These are phyloP conservation scores for Echria macrotheca DNA, from an alignment of 495 filamentous ascomycete genomes.

Conservation along the genomic window DNA sequence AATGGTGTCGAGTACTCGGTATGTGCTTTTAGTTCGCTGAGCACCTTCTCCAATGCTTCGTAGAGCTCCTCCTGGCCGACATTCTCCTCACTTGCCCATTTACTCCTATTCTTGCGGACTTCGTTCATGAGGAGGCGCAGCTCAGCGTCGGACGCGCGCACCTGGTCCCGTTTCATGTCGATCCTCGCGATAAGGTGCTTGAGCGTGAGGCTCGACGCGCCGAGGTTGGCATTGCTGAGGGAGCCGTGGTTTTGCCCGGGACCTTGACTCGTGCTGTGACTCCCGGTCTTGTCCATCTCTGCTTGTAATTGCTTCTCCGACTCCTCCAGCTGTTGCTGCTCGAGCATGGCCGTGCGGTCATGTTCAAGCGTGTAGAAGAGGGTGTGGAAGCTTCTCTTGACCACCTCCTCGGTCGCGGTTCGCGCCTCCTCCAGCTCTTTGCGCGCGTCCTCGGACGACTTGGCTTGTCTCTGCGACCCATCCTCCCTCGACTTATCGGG, in stretches of 20 bases:
- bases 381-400: conserved; percentile 81
- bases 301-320: conserved; percentile 93
- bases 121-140: conserved; percentile 90
- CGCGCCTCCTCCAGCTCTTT: conserved; percentile 93
- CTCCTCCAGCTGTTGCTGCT: conserved; percentile 95
- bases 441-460: conserved; percentile 75
- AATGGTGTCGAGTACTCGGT: conserved; percentile 95
- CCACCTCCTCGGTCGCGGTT: conserved; percentile 86
- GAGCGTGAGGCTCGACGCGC: conserved; percentile 91
- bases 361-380: conserved; percentile 92
- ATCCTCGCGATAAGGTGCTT: conserved; percentile 96
- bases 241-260: conserved; percentile 65
- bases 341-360: conserved; percentile 91
- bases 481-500: conserved; percentile 44
- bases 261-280: conserved; percentile 41
- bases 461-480: conserved; percentile 44
- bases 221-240: conserved; percentile 86
- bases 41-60: conserved; percentile 90
- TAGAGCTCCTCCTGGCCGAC: conserved; percentile 97
- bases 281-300: conserved; percentile 69
- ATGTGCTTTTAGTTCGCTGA: conserved; percentile 92
- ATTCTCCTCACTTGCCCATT: conserved; percentile 97
- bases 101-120: conserved; percentile 93
- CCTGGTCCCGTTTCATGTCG: conserved; percentile 81
- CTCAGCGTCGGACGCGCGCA: conserved; percentile 86